A percentile compares a stretch with the other conserved stretches of the same genome.
Conservation (phyloP, 306 rosid genomes). For the Carpinus fangiana region DNA sequence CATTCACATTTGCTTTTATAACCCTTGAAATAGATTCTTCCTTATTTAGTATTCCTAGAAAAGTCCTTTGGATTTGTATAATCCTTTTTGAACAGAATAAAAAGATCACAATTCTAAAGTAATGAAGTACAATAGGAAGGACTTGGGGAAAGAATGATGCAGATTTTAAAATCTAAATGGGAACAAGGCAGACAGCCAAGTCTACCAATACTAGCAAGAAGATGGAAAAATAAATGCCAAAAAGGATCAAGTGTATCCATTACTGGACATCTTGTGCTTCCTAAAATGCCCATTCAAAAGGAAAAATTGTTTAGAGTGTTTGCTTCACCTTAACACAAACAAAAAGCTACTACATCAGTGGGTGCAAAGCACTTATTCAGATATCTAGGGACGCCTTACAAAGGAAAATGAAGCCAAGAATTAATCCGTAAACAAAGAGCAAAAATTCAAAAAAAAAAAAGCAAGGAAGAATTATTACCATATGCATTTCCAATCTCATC, state of each 20-base stretch:
- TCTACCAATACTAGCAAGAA: too few relatives aligned
- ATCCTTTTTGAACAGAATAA: background rate
- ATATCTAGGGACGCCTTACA: background rate
- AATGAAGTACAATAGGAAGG: background rate
- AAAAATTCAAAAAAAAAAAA: constrained; percentile 19
- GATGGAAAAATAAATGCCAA: background rate
- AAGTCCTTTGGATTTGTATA: background rate
- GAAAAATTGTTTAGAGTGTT: background rate
- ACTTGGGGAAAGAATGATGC: background rate
- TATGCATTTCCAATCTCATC: constrained; percentile 98
- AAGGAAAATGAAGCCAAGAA: constrained; percentile 1
- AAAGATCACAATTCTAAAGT: background rate
- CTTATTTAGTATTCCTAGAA: background rate
- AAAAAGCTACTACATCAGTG: background rate
- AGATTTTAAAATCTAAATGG: background rate
- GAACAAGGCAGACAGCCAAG: background rate
- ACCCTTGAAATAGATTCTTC: background rate
- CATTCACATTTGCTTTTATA: background rate
- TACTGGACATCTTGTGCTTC: background rate
- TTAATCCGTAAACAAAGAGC: background rate
- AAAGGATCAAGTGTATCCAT: background rate
- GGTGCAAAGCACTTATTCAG: background rate
- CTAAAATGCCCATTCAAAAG: background rate
- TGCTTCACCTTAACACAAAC: background rate
- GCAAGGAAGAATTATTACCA: constrained; percentile 50